Base-by-base conservation (phyloP, 164 flowering plant species). In the Vitis riparia region DNA sequence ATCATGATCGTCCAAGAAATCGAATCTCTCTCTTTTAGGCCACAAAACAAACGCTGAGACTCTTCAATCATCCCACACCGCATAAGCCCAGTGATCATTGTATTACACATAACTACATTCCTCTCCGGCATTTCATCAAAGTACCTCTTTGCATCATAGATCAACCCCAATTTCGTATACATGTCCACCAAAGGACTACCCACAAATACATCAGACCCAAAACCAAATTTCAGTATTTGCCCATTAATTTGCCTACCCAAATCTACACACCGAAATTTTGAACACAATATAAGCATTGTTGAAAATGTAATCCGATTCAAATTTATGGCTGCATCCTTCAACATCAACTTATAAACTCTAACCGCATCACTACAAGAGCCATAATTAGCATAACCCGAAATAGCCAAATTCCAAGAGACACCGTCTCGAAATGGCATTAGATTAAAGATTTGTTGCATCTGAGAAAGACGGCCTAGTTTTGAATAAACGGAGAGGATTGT, bases 1-100 rank as follows among this genome's bases (percentile, higher is more conserved):
- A 93, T 84, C 92, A 91, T 89, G 0, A 92, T 81, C 6, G 98
- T 88, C 98, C 98, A 91, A 11, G 91, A 80, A 74, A 90, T 77
- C 0, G 91, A 85, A 74, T 87, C 91, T 76, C 65, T 89, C 51
- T 87, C 89, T 15, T 51, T 67, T 88, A 87, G 86, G 53, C 66
- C 61, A 30, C 44, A 4, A 68, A 89, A 89, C 66, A 89, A 69
- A 65, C n/a, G 51, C 70, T 70, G 69, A 0, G 90, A 69, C 27
- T 83, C 87, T 67, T 74, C 82, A 50, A 86, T 72, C 84, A 79
- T 76, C 52, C 87, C 85, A 72, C 80, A 61, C 13, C 88, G 57
- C 62, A 81, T 73, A 48, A 84, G 74, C 62, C 86, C 91, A 2
- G 81, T 73, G 14, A 89, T 73, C 87, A 87, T 77, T 23, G 88